Evolutionary conservation across 148 eudicot species (phyloP).

Genomic region (Suaeda aralocaspica): DNA sequence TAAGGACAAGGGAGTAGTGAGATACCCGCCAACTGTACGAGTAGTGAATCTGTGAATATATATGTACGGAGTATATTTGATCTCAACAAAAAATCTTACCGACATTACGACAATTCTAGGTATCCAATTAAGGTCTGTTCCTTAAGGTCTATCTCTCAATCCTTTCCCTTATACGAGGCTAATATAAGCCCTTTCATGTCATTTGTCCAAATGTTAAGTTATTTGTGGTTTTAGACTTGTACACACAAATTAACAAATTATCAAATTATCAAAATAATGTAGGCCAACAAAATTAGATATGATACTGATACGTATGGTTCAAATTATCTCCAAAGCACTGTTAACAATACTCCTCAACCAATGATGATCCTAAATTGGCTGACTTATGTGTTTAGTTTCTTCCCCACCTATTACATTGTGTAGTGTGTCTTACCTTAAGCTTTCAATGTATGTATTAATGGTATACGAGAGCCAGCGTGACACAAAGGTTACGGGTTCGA

Average conservation of each 20-base stretch:
- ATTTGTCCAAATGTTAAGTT: slow-evolving; percentile 4
- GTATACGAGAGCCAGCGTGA: too few relatives aligned
- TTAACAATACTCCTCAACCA: not conserved
- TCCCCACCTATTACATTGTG: too few relatives aligned
- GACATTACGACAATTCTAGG: not conserved
- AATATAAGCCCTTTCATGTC: not conserved
- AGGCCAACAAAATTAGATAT: slow-evolving; percentile 1
- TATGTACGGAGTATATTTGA: not conserved
- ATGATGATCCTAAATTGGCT: not conserved
- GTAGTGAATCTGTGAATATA: too few relatives aligned
- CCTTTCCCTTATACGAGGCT: not conserved
- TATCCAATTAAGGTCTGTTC: not conserved
- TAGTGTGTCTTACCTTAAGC: not conserved
- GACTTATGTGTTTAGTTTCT: not conserved
- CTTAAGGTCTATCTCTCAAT: not conserved
- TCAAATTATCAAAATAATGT: not conserved
- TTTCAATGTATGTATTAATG: too few relatives aligned
- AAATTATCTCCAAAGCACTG: not conserved
- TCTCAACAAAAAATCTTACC: not conserved
- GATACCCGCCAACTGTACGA: not conserved
- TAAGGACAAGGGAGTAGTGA: not conserved
- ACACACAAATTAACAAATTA: not conserved
- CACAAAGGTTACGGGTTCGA: too few relatives aligned
- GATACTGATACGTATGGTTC: not conserved
- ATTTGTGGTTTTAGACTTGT: not conserved